Conservation (phyloP, 345 rosid species). For the Hevea brasiliensis region DNA sequence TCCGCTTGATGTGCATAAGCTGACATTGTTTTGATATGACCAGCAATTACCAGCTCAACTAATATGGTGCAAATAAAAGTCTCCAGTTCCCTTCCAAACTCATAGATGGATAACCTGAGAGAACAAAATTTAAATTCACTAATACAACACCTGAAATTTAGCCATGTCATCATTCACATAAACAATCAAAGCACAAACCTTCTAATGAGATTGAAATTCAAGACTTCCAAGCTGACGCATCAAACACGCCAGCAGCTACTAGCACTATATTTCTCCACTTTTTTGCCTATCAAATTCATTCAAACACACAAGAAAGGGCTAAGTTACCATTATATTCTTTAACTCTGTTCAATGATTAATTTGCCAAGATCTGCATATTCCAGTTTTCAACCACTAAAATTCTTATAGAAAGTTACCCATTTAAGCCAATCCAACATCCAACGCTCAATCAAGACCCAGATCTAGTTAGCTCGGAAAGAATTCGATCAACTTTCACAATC, state of each 20-base stretch:
- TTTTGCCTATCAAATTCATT: slow-evolving; percentile 10
- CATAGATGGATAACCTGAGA: slow-evolving; percentile 26
- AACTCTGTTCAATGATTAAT: neutral
- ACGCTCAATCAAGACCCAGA: neutral
- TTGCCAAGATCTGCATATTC: neutral
- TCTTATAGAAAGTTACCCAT: neutral
- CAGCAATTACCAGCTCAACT: slow-evolving; percentile 20
- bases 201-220: neutral
- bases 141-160: neutral
- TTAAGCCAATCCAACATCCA: neutral
- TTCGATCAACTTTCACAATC: neutral
- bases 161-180: neutral
- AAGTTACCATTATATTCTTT: neutral
- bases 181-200: slow-evolving; percentile 5
- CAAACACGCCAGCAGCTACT: slow-evolving; percentile 19
- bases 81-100: slow-evolving; percentile 22
- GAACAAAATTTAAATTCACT: neutral
- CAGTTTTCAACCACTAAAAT: neutral
- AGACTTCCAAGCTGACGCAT: slow-evolving; percentile 13
- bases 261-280: slow-evolving; percentile 19
- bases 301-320: neutral
- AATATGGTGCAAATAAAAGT: slow-evolving; percentile 15
- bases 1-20: slow-evolving; percentile 80
- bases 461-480: neutral
- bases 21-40: slow-evolving; percentile 51